Evolutionary conservation across 2,329 filamentous ascomycete species (phyloP).

Genomic region (Laburnicola sp.): DNA sequence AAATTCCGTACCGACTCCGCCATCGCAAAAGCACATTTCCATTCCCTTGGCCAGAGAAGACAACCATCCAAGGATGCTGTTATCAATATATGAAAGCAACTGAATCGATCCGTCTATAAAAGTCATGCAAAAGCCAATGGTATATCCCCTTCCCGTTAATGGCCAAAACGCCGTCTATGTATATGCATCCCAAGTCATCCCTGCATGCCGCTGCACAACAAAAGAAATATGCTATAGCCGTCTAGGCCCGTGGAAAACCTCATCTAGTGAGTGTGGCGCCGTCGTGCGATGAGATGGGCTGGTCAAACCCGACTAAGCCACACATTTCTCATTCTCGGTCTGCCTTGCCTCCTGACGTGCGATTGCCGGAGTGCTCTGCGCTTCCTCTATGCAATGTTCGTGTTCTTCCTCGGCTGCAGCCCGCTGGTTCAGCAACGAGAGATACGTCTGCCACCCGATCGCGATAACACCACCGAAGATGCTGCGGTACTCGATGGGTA

Average conservation of each 20-base stretch:
- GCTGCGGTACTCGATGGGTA: constrained; percentile 76
- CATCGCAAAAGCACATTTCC: too few relatives aligned
- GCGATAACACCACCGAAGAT: constrained; percentile 77
- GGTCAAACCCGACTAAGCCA: too few relatives aligned
- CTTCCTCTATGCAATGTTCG: constrained; percentile 18
- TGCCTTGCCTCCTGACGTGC: constrained; percentile 8
- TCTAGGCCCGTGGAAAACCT: neutral
- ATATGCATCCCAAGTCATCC: neutral
- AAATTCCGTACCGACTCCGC: too few relatives aligned
- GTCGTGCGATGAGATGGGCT: too few relatives aligned
- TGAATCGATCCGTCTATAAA: too few relatives aligned
- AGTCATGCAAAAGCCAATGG: constrained; percentile 3
- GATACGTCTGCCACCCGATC: constrained; percentile 90
- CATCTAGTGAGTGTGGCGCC: neutral
- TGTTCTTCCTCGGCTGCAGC: constrained; percentile 63
- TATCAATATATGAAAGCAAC: too few relatives aligned
- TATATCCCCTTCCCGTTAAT: neutral
- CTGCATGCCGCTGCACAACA: neutral
- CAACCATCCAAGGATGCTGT: too few relatives aligned
- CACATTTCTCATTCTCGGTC: constrained; percentile 20
- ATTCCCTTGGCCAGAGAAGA: too few relatives aligned
- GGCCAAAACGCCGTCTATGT: constrained; percentile 4
- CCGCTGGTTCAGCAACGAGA: constrained; percentile 75
- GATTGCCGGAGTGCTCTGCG: constrained; percentile 5
- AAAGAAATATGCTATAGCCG: neutral